phyloP scores from a whole-genome alignment of 169 alveolate species.

The Eimeria brunetti region DNA sequence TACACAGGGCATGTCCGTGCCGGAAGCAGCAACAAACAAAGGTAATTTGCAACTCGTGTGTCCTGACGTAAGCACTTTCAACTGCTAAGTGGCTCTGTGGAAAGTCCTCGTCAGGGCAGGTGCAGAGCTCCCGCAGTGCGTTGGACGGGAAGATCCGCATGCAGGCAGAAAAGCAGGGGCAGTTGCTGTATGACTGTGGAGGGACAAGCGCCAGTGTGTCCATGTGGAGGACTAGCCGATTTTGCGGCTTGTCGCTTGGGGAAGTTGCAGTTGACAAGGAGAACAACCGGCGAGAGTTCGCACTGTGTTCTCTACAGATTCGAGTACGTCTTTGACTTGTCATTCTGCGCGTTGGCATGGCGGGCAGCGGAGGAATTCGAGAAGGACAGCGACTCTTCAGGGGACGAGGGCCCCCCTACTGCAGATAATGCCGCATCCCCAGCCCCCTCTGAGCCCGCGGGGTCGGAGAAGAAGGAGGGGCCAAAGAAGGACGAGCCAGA shows the following conservation, averaged over 20 bases:
- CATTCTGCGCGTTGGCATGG: constrained; percentile 89
- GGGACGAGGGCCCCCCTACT: constrained; percentile 79
- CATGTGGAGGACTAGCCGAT: not conserved
- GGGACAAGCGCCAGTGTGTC: not conserved
- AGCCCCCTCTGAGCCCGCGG: not conserved
- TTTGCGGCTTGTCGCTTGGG: not conserved
- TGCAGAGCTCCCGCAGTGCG: not conserved
- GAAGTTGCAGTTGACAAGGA: not conserved
- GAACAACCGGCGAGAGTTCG: not conserved
- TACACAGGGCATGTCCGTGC: constrained; percentile 91
- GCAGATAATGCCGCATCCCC: not conserved
- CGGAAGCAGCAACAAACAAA: constrained; percentile 80
- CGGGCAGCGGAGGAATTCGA: constrained; percentile 87
- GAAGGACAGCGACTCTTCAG: constrained; percentile 85
- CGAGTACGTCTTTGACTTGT: constrained; percentile 91
- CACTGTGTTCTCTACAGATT: constrained; percentile 75
- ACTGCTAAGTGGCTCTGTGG: not conserved
- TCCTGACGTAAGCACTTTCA: not conserved
- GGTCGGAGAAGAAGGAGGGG: constrained; percentile 17
- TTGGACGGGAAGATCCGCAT: not conserved
- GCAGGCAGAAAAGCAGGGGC: not conserved
- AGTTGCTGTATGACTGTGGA: not conserved
- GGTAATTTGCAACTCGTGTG: not conserved
- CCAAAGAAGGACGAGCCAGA: not conserved
- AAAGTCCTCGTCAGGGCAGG: not conserved